Evolutionary conservation across 257 asterid genomes (phyloP).

Genomic region (Parsonsia alboflavescens): DNA sequence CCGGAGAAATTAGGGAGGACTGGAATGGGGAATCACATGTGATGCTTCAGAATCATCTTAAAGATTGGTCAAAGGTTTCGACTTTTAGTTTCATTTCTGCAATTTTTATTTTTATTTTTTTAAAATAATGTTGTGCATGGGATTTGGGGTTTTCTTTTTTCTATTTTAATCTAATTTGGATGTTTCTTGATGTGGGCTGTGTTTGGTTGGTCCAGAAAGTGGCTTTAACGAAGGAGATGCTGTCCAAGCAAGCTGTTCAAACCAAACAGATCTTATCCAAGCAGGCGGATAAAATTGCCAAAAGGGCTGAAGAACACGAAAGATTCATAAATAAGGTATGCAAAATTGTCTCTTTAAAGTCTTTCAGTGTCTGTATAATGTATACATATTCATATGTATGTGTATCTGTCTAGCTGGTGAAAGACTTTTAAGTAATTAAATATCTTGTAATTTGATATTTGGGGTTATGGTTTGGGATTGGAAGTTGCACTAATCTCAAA

Average conservation of each 20-base stretch:
- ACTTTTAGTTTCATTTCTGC: not conserved
- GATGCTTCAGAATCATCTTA: conserved; percentile 47
- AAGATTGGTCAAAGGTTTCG: conserved; percentile 73
- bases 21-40: conserved; percentile 45
- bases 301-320: conserved; percentile 94
- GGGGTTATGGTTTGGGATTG: conserved; percentile 2
- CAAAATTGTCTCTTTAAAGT: not conserved
- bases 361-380: not conserved
- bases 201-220: conserved; percentile 54
- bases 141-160: not conserved
- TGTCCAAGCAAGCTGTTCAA: conserved; percentile 53
- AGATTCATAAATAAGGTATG: conserved; percentile 80
- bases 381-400: no score
- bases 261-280: conserved; percentile 67
- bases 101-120: not conserved
- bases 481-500: conserved; percentile 11
- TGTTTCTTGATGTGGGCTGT: conserved; percentile 19
- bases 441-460: conserved; percentile 2
- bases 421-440: not conserved
- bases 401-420: not conserved
- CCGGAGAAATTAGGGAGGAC: conserved; percentile 52
- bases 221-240: conserved; percentile 73
- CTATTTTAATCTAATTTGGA: not conserved
- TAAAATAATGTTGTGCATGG: not conserved
- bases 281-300: conserved; percentile 77